phyloP scores from a whole-genome alignment of 2,329 filamentous ascomycete species.

The Colletotrichum sansevieriae region DNA sequence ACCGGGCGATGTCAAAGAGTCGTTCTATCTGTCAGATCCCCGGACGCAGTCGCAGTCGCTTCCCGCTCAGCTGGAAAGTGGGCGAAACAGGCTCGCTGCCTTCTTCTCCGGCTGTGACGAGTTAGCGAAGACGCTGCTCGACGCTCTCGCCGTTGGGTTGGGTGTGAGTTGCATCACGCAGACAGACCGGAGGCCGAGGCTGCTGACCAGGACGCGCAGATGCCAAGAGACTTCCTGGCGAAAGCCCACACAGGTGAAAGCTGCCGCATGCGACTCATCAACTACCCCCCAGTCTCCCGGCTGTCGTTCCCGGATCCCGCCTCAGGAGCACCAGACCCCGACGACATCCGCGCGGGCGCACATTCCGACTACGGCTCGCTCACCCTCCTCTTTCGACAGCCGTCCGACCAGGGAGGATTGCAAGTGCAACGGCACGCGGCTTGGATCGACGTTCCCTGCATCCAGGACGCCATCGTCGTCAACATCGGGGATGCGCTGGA shows the following conservation, averaged over 20 bases:
- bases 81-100: conserved; percentile 15
- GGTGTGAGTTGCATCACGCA: conserved; percentile 59
- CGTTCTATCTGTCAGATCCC: conserved; percentile 41
- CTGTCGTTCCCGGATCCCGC: conserved; percentile 64
- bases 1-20: conserved; percentile 41
- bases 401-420: conserved; percentile 84
- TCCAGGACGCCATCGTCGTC: conserved; percentile 74
- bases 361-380: conserved; percentile 88
- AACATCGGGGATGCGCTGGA: conserved; percentile 78
- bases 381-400: conserved; percentile 81
- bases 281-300: conserved; percentile 77
- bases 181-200: not conserved
- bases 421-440: conserved; percentile 77
- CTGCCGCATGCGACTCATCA: conserved; percentile 59
- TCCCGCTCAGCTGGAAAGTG: conserved; percentile 29
- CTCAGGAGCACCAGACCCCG: conserved; percentile 50
- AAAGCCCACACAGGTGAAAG: conserved; percentile 60
- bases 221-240: conserved; percentile 66
- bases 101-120: conserved; percentile 36
- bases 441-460: conserved; percentile 59
- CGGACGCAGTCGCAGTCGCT: conserved; percentile 25
- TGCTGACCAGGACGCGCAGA: conserved; percentile 4
- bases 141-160: conserved; percentile 78
- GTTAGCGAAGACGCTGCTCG: conserved; percentile 32
- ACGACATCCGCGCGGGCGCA: conserved; percentile 87